Evolutionary conservation across 129 eudicot genomes (phyloP).

Genomic region (Escallonia rubra): DNA sequence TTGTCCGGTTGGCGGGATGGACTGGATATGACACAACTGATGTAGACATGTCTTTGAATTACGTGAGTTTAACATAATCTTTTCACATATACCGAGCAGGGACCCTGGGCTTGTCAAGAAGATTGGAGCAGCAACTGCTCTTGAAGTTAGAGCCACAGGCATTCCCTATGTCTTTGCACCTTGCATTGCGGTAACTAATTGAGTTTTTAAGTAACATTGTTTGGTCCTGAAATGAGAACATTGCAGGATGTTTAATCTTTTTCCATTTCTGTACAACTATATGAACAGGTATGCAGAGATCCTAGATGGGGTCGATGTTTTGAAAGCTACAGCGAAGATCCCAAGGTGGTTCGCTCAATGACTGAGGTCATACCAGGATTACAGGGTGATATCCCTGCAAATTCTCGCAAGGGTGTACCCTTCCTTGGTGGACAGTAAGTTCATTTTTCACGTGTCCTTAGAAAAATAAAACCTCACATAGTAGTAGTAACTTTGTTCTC

Average conservation of each 20-base stretch:
- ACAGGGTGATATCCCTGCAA: constrained; percentile 64
- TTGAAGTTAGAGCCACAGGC: constrained; percentile 88
- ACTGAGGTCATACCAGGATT: constrained; percentile 80
- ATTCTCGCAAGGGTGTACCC: constrained; percentile 63
- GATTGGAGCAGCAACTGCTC: constrained; percentile 86
- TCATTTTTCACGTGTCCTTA: not conserved
- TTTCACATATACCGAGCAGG: constrained; percentile 25
- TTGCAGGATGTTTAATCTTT: too few species aligned
- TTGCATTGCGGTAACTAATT: constrained; percentile 63
- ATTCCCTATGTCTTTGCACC: constrained; percentile 83
- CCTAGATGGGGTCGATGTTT: constrained; percentile 92
- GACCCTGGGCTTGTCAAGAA: constrained; percentile 66
- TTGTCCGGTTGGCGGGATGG: too few species aligned
- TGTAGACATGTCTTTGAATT: too few species aligned
- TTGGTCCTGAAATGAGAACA: too few species aligned
- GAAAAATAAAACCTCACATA: too few species aligned
- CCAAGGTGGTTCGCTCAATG: constrained; percentile 59
- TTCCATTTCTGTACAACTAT: too few species aligned
- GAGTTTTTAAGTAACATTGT: too few species aligned
- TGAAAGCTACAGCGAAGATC: constrained; percentile 88
- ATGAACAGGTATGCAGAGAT: constrained; percentile 73
- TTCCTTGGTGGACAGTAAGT: constrained; percentile 67
- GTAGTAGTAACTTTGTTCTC: too few species aligned
- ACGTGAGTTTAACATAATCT: too few species aligned
- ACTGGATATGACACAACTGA: too few species aligned